Evolutionary conservation across 441 rosid species (phyloP).

Genomic region (Mallotus japonicus): DNA sequence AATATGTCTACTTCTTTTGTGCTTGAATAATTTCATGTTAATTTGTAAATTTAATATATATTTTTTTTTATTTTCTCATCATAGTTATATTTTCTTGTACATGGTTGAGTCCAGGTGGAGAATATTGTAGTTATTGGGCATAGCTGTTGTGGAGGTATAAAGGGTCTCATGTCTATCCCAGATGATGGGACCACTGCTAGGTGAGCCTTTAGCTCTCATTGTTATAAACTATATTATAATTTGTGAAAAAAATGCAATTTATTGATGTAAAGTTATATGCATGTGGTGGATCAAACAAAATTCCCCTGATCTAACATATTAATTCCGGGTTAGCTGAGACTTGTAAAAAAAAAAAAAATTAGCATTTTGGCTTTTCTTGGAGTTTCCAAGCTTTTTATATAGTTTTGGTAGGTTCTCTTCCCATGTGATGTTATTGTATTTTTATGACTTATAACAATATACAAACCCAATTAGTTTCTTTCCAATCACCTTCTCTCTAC

Average conservation of each 20-base stretch:
- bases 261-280: neutral
- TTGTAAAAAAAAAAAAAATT: no score
- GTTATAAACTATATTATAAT: neutral
- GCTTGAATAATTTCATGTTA: neutral
- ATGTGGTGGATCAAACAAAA: neutral
- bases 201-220: constrained; percentile 23
- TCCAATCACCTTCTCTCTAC: constrained; percentile 7
- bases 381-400: neutral
- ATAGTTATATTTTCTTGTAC: neutral
- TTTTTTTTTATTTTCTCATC: neutral
- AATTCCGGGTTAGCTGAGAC: no score
- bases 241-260: neutral
- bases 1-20: neutral
- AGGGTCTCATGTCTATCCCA: constrained; percentile 82
- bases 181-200: constrained; percentile 63
- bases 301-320: no score
- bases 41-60: no score
- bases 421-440: constrained; percentile 20
- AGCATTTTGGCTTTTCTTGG: constrained; percentile 9
- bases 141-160: constrained; percentile 91
- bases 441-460: neutral
- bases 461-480: constrained; percentile 1
- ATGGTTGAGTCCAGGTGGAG: constrained; percentile 59
- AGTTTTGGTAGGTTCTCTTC: neutral
- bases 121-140: constrained; percentile 85